phyloP scores from a whole-genome alignment of 192 early-diverging fungal species.

The Podila minutissima region DNA sequence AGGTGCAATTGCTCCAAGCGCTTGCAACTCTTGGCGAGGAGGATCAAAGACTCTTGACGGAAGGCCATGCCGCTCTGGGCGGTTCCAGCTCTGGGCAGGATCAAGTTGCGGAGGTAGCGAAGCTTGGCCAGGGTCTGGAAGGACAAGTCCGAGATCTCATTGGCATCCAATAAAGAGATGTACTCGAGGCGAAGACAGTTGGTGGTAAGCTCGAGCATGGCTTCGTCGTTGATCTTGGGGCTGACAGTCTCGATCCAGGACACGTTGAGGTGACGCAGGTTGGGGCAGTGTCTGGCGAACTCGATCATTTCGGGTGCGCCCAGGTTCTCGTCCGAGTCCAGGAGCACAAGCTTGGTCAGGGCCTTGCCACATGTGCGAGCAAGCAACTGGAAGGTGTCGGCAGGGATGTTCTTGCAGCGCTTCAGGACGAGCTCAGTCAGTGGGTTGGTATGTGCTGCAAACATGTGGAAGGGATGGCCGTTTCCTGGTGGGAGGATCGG shows the following conservation, averaged over 20 bases:
- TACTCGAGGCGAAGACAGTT: conserved; percentile 44
- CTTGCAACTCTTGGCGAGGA: conserved; percentile 42
- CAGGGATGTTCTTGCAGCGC: conserved; percentile 45
- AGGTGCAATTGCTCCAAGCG: conserved; percentile 44
- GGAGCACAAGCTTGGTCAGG: conserved; percentile 40
- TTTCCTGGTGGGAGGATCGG: conserved; percentile 26
- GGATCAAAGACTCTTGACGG: conserved; percentile 38
- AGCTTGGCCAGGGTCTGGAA: conserved; percentile 42
- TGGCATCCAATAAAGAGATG: conserved; percentile 43
- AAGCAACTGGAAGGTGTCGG: conserved; percentile 36
- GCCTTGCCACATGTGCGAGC: conserved; percentile 48
- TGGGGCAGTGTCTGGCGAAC: conserved; percentile 45
- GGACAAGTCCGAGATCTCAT: conserved; percentile 44
- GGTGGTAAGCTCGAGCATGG: conserved; percentile 34
- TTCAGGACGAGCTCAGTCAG: conserved; percentile 42
- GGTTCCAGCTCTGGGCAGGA: conserved; percentile 38
- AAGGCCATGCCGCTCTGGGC: conserved; percentile 37
- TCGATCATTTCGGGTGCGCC: conserved; percentile 38
- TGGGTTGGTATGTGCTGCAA: conserved; percentile 42
- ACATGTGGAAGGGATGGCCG: conserved; percentile 39
- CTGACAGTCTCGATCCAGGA: conserved; percentile 44
- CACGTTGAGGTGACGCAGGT: conserved; percentile 40
- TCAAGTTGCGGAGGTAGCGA: conserved; percentile 44
- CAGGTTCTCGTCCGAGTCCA: conserved; percentile 42
- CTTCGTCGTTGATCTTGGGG: conserved; percentile 48